Base-by-base conservation (phyloP, 2,329 filamentous ascomycete genomes). In the Alternaria rosae region DNA sequence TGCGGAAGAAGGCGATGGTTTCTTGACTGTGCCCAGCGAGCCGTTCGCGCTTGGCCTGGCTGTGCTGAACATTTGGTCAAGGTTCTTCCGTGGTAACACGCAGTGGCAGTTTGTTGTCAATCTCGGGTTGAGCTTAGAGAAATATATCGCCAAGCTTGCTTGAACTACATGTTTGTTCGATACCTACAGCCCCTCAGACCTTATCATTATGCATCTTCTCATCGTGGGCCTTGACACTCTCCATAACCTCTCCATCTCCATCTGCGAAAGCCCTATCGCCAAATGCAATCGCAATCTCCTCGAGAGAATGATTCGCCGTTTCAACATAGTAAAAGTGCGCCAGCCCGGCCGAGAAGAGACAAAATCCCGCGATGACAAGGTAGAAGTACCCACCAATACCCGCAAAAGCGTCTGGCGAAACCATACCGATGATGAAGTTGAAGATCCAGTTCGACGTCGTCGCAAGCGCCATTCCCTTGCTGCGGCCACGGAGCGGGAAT, bases 31-130 rank as follows among this genome's bases (percentile, higher is more conserved):
- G 13, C 61, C 65, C 4, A 58, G 64, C 15, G 73, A 76, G 26
- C 74, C 80, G 0, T 69, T 70, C 2, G 65, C 69, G 3, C 73
- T 83, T 1, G 76, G 80, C 6, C 64, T 82, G 0, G 80, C 80
- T 0, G 81, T 84, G 0, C 47, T 84, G 17, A 80, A 76, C 21
- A 83, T 84, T 9, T 84, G 82, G 82, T 78, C 79, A 13, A 79
- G 82, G 6, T 83, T 84, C 64, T 84, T 84, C 66, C 78, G 79
- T 35, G 81, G 82, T 6, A 84, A 84, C 21, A 83, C 82, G 0
- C 82, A 84, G 57, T 84, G 82, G 82, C 79, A 78, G 0, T 83
- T 84, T 54, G 83, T 84, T 42, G 83, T 84, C 15, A 80, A 83
- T 2, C 76, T 84, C 0, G 82, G 82, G 0, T 56, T 73, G 12